phyloP scores from a whole-genome alignment of 331 rosid genomes.

The Ulmus americana region DNA sequence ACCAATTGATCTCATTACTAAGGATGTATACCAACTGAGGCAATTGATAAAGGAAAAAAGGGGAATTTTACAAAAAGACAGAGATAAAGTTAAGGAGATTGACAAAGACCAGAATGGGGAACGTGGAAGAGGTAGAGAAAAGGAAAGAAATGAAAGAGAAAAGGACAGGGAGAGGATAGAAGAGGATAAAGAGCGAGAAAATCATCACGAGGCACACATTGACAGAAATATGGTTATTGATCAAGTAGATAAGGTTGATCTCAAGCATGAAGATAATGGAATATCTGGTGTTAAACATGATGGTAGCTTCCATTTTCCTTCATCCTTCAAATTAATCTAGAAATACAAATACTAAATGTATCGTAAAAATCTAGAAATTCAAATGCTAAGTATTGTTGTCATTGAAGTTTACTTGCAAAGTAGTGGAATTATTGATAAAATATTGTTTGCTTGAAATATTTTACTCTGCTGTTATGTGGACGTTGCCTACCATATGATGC shows the following conservation, averaged over 20 bases:
- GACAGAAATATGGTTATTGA: conserved; percentile 47
- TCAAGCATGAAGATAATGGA: conserved; percentile 59
- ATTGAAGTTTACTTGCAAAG: not conserved
- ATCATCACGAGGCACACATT: conserved; percentile 41
- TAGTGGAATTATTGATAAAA: not conserved
- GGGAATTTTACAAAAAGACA: conserved; percentile 52
- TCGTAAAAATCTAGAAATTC: not conserved
- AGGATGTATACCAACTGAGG: conserved; percentile 71
- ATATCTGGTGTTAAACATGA: conserved; percentile 46
- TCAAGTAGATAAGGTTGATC: conserved; percentile 53
- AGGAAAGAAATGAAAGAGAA: conserved; percentile 51
- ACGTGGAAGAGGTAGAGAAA: conserved; percentile 56
- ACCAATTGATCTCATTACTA: conserved; percentile 89
- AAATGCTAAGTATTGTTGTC: not conserved
- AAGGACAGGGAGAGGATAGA: conserved; percentile 49
- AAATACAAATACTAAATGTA: not conserved
- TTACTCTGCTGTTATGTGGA: too few relatives aligned
- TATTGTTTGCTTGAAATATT: not conserved
- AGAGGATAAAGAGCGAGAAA: conserved; percentile 58
- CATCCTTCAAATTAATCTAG: conserved; percentile 16
- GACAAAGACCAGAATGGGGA: conserved; percentile 70
- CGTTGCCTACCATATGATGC: too few relatives aligned
- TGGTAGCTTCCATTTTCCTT: conserved; percentile 8
- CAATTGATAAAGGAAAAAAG: conserved; percentile 69
- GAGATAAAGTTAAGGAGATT: conserved; percentile 40